These are phyloP conservation scores for Saccharomyces jurei DNA, from an alignment of 805 yeast genomes.

Conservation along the genomic window DNA sequence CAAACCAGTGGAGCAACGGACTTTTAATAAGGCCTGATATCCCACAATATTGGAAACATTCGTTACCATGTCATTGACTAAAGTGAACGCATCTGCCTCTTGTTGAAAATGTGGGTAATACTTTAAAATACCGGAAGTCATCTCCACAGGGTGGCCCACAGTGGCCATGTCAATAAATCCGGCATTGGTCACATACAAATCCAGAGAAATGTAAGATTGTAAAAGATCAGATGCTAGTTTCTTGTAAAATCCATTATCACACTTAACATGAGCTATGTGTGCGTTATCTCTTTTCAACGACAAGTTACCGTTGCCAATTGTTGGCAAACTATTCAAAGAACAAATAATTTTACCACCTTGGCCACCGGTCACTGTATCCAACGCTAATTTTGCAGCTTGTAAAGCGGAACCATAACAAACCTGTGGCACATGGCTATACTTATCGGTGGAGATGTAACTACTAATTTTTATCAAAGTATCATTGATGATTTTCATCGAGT, in stretches of 20 bases:
- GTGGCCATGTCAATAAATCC: conserved; percentile 67
- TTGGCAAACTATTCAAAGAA: conserved; percentile 60
- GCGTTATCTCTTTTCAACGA: conserved; percentile 34
- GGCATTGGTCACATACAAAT: conserved; percentile 61
- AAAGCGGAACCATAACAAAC: conserved; percentile 77
- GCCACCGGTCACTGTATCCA: conserved; percentile 37
- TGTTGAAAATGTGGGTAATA: conserved; percentile 60
- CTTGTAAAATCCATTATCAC: conserved; percentile 55
- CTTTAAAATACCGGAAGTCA: conserved; percentile 64
- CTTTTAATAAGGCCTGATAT: conserved; percentile 72
- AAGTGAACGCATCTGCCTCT: conserved; percentile 60
- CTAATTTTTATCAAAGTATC: conserved; percentile 48
- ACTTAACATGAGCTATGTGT: conserved; percentile 45
- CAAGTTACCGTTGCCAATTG: conserved; percentile 71
- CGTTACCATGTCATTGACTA: conserved; percentile 52
- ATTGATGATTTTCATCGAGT: conserved; percentile 55
- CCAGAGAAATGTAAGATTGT: conserved; percentile 59
- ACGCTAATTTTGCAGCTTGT: conserved; percentile 54
- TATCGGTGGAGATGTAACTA: conserved; percentile 31
- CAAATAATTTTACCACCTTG: conserved; percentile 85
- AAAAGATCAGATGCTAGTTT: conserved; percentile 51
- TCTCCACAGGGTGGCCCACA: conserved; percentile 51
- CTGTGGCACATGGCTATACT: conserved; percentile 33
- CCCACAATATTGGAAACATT: conserved; percentile 50
- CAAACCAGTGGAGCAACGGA: conserved; percentile 81